These are phyloP conservation scores for Diutina siamensis DNA, from an alignment of 1,139 yeast genomes.

Conservation along the genomic window DNA sequence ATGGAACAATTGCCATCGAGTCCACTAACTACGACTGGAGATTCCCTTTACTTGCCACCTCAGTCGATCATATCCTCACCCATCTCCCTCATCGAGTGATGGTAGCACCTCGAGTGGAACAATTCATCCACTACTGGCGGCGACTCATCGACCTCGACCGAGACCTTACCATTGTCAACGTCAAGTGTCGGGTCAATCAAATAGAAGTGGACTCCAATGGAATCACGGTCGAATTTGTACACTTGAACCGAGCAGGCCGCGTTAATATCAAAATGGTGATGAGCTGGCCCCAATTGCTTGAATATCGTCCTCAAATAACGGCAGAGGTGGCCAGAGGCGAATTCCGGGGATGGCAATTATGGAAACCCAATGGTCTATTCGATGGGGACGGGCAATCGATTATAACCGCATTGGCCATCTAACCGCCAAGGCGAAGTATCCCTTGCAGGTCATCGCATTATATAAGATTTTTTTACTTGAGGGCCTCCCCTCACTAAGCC, in stretches of 20 bases:
- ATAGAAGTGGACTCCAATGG: neutral
- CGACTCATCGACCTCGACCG: neutral
- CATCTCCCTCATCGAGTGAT: neutral
- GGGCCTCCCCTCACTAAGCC: neutral
- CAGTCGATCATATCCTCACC: neutral
- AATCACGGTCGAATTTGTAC: neutral
- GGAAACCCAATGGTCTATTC: neutral
- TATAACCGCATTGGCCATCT: neutral
- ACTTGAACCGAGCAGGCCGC: neutral
- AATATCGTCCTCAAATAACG: neutral
- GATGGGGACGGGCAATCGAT: neutral
- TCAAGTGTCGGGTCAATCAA: neutral
- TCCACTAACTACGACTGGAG: neutral
- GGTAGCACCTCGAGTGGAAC: neutral
- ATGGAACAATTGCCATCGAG: neutral
- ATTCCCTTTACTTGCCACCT: neutral
- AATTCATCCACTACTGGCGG: neutral
- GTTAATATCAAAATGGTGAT: neutral
- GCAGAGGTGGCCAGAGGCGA: neutral
- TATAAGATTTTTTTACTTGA: neutral
- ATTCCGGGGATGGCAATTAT: neutral
- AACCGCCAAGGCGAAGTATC: too few relatives aligned
- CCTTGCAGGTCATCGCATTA: neutral
- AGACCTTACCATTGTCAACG: neutral
- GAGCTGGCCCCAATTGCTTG: neutral